These are phyloP conservation scores for Rutstroemia sp. DNA, from an alignment of 2,329 filamentous ascomycete genomes.

Conservation along the genomic window DNA sequence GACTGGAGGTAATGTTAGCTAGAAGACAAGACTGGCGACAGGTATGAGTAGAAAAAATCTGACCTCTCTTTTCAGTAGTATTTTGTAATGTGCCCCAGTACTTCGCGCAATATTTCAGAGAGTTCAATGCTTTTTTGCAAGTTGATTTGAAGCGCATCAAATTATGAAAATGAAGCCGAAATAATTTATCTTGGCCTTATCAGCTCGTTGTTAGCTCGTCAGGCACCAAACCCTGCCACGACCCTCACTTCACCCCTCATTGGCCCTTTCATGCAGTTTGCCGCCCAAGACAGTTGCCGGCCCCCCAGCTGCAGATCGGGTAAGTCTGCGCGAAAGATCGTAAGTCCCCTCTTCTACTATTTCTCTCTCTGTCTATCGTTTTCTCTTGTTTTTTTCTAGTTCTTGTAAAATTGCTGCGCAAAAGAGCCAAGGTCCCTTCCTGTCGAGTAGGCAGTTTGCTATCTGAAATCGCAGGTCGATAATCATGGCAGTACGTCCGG, in stretches of 20 bases:
- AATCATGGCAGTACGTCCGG: conserved; percentile 40
- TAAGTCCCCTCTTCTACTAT: neutral
- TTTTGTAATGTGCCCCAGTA: neutral
- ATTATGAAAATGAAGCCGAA: neutral
- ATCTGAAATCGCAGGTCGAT: conserved; percentile 10
- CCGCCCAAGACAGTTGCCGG: conserved; percentile 1
- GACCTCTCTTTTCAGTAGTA: too few species aligned
- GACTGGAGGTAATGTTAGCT: neutral
- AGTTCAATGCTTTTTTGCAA: neutral
- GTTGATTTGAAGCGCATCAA: neutral
- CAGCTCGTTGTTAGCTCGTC: conserved; percentile 4
- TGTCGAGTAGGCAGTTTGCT: neutral
- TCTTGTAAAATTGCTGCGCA: neutral
- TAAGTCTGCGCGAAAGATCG: neutral
- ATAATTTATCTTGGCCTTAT: conserved; percentile 10
- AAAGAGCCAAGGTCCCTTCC: neutral
- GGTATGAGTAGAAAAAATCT: too few species aligned
- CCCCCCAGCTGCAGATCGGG: conserved; percentile 2
- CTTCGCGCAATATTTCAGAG: neutral
- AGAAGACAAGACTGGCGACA: neutral
- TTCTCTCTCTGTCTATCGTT: neutral
- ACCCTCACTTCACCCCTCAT: neutral
- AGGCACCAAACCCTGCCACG: neutral
- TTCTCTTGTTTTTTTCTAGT: neutral
- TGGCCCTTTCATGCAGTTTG: conserved; percentile 6